Evolutionary conservation across 2,329 filamentous ascomycete genomes (phyloP).

Genomic region (Endoconidiophora laricicola): DNA sequence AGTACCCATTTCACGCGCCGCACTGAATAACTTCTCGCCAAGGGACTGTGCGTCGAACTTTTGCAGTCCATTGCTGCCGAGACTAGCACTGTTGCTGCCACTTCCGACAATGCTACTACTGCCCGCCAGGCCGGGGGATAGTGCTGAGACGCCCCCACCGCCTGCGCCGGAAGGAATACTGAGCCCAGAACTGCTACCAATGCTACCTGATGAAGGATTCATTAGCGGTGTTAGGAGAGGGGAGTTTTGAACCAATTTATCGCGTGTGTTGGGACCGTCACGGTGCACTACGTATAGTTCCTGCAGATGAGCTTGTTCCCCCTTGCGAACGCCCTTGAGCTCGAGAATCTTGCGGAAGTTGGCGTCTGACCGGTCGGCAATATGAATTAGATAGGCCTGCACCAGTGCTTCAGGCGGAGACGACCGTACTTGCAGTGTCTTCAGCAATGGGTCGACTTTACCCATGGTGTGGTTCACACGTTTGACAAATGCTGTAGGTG

Average conservation of each 20-base stretch:
- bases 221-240: conserved; percentile 55
- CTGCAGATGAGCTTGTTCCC: conserved; percentile 65
- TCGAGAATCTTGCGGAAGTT: conserved; percentile 97
- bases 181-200: conserved; percentile 12
- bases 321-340: conserved; percentile 76
- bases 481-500: conserved; percentile 55
- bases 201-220: conserved; percentile 24
- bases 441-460: conserved; percentile 80
- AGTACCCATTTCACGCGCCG: conserved; percentile 69
- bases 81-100: conserved; percentile 20
- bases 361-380: conserved; percentile 77
- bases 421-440: conserved; percentile 86
- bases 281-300: conserved; percentile 73
- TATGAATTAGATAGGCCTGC: conserved; percentile 94
- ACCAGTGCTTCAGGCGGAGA: conserved; percentile 86
- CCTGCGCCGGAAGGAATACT: not conserved
- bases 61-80: conserved; percentile 24
- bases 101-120: conserved; percentile 20
- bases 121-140: not conserved
- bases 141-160: not conserved
- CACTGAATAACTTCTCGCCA: conserved; percentile 76
- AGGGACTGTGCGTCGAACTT: conserved; percentile 70
- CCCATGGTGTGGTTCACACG: conserved; percentile 71
- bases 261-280: conserved; percentile 50
- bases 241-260: conserved; percentile 52